Base-by-base conservation (phyloP, 345 rosid genomes). In the Streptanthus diversifolius region DNA sequence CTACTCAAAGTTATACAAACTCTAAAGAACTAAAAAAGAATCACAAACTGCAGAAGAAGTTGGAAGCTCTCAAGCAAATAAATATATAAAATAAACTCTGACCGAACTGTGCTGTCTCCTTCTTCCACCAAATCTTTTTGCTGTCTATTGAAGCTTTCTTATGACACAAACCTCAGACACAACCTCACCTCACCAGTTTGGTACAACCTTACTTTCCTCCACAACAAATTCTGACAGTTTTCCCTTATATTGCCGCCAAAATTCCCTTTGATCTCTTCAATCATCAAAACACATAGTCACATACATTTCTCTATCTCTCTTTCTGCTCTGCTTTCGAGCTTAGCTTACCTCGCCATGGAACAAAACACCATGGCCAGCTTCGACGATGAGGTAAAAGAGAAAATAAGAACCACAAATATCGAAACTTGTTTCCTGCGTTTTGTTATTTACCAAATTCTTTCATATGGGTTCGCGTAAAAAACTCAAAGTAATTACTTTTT, bases 161-260 rank as follows among this genome's bases (percentile, higher is more conserved):
- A 58, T 77, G 77, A 71, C 80, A 77, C 76, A 71, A 77, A 77
- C 76, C 63, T 73, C 25, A 73, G 74, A 73, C 45, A 71, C 78
- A 60, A 73, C 80, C 86, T 71, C 88, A 90, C 80, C 98, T 84
- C 84, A 86, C 95, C 95, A 79, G 90, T 88, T 90, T 84, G 96
- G 92, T 92, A 68, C 83, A 67, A 41, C 12, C 52, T 19, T 75
- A 66, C 54, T 36, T 72, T 77, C 21, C 61, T 68, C n/a, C n/a
- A n/a, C n/a, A n/a, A n/a, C n/a, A n/a, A n/a, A n/a, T n/a, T n/a
- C 43, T 25, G 15, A 56, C 8, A 53, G 22, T 47, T 51, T 47
- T 12, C 54, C 68, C 7, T 58, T 71, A 63, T 72, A 60, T 66
- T 69, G 66, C 66, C 51, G 25, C 32, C 8, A 3, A 62, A 59